phyloP scores from a whole-genome alignment of 2,329 filamentous ascomycete genomes.

The Orbilia blumenaviensis region DNA sequence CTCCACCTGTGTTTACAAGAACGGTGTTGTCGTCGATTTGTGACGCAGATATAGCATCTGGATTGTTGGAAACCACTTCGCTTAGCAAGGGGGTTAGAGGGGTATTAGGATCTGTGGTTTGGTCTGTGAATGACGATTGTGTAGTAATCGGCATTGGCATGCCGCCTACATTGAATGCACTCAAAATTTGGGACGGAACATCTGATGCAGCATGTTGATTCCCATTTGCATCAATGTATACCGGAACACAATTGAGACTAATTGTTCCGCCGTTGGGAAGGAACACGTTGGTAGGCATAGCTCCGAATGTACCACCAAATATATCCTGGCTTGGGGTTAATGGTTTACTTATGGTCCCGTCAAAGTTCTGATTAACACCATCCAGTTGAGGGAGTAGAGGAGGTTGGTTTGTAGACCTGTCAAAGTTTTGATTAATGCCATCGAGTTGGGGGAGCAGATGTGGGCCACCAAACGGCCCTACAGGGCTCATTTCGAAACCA shows the following conservation, averaged over 20 bases:
- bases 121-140: not conserved
- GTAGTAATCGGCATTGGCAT: not conserved
- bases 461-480: not conserved
- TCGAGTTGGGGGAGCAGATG: not conserved
- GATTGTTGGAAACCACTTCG: conserved; percentile 23
- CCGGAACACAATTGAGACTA: conserved; percentile 44
- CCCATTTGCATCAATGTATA: conserved; percentile 38
- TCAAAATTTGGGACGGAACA: not conserved
- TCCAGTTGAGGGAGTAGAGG: not conserved
- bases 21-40: conserved; percentile 19
- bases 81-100: conserved; percentile 8
- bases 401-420: not conserved
- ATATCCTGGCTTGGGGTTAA: not conserved
- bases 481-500: conserved; percentile 23
- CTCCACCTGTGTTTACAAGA: conserved; percentile 3
- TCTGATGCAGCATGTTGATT: conserved; percentile 18
- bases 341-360: not conserved
- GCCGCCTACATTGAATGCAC: conserved; percentile 14
- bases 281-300: conserved; percentile 1
- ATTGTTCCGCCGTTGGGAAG: conserved; percentile 23
- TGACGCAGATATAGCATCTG: conserved; percentile 9
- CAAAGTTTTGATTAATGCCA: conserved; percentile 15
- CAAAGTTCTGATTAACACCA: not conserved
- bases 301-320: not conserved
- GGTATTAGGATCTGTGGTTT: not conserved